phyloP scores from a whole-genome alignment of 208 protist species.

The Vickermania ingenoplastis region DNA sequence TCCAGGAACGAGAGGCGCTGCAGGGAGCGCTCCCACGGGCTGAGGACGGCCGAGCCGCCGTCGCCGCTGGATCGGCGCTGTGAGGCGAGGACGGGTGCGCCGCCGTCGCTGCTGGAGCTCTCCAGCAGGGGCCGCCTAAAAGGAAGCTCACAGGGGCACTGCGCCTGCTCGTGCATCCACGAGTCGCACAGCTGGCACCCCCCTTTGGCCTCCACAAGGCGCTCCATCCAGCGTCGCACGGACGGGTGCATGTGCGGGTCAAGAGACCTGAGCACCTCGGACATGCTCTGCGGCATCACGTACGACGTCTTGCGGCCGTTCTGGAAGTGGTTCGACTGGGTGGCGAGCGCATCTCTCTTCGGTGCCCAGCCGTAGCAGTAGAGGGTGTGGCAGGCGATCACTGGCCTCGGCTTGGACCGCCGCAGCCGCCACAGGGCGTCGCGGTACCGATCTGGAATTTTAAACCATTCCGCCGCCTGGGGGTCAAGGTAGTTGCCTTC shows the following conservation, averaged over 20 bases:
- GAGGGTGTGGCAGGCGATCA: conserved; percentile 55
- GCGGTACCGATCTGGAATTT: conserved; percentile 51
- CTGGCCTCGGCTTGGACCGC: conserved; percentile 39
- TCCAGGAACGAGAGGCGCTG: conserved; percentile 39
- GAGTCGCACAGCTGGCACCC: conserved; percentile 69
- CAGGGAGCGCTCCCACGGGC: conserved; percentile 8
- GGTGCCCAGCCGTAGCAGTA: conserved; percentile 46
- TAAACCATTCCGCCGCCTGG: conserved; percentile 26
- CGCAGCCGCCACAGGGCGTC: conserved; percentile 75
- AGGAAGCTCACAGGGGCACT: conserved; percentile 65
- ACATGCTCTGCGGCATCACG: conserved; percentile 29
- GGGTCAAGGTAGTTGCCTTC: conserved; percentile 38
- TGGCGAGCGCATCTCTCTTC: background rate
- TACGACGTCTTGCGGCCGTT: conserved; percentile 15
- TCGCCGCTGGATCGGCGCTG: conserved; percentile 2
- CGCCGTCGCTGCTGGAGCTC: background rate
- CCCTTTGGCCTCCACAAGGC: conserved; percentile 37
- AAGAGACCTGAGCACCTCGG: conserved; percentile 28
- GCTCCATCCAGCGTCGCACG: conserved; percentile 43
- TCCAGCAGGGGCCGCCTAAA: conserved; percentile 23
- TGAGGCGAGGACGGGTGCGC: background rate
- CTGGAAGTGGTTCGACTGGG: conserved; percentile 15
- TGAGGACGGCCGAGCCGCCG: background rate
- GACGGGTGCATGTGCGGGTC: conserved; percentile 69
- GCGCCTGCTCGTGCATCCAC: conserved; percentile 55